These are phyloP conservation scores for Salix koriyanagi DNA, from an alignment of 345 rosid species.

Conservation along the genomic window DNA sequence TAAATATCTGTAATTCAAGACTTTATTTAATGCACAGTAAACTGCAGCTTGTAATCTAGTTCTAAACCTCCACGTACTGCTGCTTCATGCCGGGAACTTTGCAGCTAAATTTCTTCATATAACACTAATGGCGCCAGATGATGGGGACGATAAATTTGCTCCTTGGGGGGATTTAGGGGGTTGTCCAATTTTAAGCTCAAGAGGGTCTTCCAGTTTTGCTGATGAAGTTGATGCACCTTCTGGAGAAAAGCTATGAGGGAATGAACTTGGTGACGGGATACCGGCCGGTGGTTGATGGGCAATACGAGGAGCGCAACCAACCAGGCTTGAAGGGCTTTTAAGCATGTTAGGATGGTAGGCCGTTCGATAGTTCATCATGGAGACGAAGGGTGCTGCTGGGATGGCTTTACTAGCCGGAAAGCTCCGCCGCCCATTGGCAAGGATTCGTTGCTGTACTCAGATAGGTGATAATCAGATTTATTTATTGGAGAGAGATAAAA, in stretches of 20 bases:
- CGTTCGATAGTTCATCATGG: conserved; percentile 6
- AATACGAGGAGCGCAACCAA: neutral
- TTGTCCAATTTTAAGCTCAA: conserved; percentile 18
- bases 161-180: conserved; percentile 4
- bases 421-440: neutral
- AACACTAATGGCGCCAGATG: conserved; percentile 18
- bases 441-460: neutral
- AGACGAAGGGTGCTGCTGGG: neutral
- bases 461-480: neutral
- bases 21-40: no score
- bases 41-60: neutral
- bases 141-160: conserved; percentile 4
- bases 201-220: neutral
- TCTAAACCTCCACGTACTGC: neutral
- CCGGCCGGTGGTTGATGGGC: conserved; percentile 15
- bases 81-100: neutral
- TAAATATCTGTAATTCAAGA: no score
- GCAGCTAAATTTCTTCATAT: neutral
- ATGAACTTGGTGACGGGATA: conserved; percentile 8
- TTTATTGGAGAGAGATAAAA: neutral
- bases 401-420: neutral
- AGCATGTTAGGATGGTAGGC: neutral
- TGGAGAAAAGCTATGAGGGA: neutral
- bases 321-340: neutral
- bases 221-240: neutral